These are phyloP conservation scores for Umbelopsis isabellina DNA, from an alignment of 192 early-diverging fungal genomes.

Conservation along the genomic window DNA sequence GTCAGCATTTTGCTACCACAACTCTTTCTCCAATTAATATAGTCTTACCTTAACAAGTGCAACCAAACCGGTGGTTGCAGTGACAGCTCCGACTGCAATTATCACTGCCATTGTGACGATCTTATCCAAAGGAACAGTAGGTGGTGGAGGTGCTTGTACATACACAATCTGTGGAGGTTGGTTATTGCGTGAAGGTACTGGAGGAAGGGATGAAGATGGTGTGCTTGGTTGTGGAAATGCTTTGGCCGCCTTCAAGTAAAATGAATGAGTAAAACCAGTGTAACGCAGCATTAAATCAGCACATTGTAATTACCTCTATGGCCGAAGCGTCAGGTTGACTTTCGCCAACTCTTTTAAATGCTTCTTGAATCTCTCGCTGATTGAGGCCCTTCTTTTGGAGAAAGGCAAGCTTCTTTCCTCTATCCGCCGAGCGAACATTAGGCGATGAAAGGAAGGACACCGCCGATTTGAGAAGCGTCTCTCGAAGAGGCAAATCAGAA, in stretches of 20 bases:
- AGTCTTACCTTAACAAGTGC: slow-evolving; percentile 37
- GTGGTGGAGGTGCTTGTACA: slow-evolving; percentile 26
- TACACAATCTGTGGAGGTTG: slow-evolving; percentile 33
- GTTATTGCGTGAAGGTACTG: slow-evolving; percentile 21
- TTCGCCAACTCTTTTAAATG: slow-evolving; percentile 42
- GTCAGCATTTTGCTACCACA: neutral
- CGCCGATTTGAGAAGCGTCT: slow-evolving; percentile 60
- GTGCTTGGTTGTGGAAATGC: neutral
- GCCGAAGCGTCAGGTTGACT: neutral
- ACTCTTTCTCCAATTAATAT: neutral
- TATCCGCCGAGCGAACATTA: slow-evolving; percentile 73
- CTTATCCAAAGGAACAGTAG: slow-evolving; percentile 27
- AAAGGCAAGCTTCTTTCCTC: slow-evolving; percentile 76
- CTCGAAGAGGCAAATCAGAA: slow-evolving; percentile 43
- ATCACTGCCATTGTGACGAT: slow-evolving; percentile 33
- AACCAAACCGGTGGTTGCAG: slow-evolving; percentile 33
- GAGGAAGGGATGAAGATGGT: neutral
- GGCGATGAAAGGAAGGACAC: slow-evolving; percentile 75
- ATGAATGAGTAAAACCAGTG: too few relatives aligned
- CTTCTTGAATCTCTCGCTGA: slow-evolving; percentile 70
- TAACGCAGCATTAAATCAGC: neutral
- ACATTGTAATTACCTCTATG: neutral
- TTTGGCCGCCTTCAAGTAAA: neutral
- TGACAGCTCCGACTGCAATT: slow-evolving; percentile 27
- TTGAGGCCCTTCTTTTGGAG: slow-evolving; percentile 78